These are phyloP conservation scores for Primulina tabacum DNA, from an alignment of 257 asterid genomes.

Conservation along the genomic window DNA sequence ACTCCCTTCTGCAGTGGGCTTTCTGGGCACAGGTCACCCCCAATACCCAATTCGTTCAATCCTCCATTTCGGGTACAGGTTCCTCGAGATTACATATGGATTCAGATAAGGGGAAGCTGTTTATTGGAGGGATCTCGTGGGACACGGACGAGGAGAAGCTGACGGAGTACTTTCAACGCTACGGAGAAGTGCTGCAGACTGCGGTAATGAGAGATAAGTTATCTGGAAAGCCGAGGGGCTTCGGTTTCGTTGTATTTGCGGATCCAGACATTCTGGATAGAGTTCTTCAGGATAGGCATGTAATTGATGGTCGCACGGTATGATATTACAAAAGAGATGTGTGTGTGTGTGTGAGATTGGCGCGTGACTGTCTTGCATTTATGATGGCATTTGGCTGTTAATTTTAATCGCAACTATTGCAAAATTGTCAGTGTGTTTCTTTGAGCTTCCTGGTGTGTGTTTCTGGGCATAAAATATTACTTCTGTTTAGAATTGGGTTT, in stretches of 20 bases:
- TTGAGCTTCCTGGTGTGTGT: neutral
- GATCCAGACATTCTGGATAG: conserved; percentile 68
- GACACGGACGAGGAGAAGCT: conserved; percentile 76
- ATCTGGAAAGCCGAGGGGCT: conserved; percentile 77
- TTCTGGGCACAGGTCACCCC: neutral
- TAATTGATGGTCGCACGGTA: conserved; percentile 83
- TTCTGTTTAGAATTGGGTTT: neutral
- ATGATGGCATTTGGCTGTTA: neutral
- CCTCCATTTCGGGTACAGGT: neutral
- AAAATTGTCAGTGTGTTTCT: neutral
- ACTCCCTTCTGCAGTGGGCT: neutral
- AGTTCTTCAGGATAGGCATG: conserved; percentile 76
- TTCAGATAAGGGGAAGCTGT: conserved; percentile 89
- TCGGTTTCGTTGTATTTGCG: conserved; percentile 76
- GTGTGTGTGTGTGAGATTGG: neutral
- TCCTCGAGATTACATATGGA: conserved; percentile 36
- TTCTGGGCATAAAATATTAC: neutral
- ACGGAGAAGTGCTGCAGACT: conserved; percentile 73
- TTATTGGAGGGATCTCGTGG: conserved; percentile 94
- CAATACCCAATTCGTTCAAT: too few relatives aligned
- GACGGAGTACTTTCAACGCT: conserved; percentile 64
- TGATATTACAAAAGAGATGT: conserved; percentile 13
- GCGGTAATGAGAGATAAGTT: conserved; percentile 77
- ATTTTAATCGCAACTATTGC: neutral
- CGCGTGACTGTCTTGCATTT: neutral